These are phyloP conservation scores for Sphaerosporella brunnea DNA, from an alignment of 495 filamentous ascomycete species.

Conservation along the genomic window DNA sequence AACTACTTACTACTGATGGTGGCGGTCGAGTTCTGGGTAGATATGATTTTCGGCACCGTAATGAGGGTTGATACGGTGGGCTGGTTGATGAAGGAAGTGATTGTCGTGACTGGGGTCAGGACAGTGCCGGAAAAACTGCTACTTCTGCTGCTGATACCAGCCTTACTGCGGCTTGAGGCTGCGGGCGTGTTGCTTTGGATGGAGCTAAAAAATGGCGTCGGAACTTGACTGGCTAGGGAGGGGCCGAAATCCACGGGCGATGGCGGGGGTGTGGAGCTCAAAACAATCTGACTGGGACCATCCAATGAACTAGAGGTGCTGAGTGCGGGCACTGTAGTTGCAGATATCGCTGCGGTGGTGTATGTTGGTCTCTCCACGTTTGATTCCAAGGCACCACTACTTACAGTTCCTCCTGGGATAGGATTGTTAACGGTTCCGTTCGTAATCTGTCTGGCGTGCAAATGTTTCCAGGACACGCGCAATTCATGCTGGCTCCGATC, in stretches of 20 bases:
- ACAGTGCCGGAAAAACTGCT: constrained; percentile 3
- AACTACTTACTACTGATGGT: not conserved
- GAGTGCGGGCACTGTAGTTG: constrained; percentile 8
- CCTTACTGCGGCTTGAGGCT: not conserved
- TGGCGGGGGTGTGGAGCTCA: constrained; percentile 21
- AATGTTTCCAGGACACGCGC: constrained; percentile 12
- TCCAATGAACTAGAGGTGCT: constrained; percentile 10
- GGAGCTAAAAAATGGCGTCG: constrained; percentile 6
- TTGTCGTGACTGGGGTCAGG: constrained; percentile 7
- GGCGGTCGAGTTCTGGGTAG: constrained; percentile 10
- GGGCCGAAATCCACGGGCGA: constrained; percentile 20
- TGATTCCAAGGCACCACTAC: not conserved
- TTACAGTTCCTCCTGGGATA: not conserved
- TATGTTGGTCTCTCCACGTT: not conserved
- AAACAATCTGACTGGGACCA: constrained; percentile 11
- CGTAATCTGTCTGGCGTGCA: constrained; percentile 16
- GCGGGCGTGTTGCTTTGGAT: not conserved
- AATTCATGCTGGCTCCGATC: constrained; percentile 8
- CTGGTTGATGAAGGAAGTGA: constrained; percentile 15
- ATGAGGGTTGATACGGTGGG: constrained; percentile 9
- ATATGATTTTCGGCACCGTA: no score
- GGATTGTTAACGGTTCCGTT: not conserved
- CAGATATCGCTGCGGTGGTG: not conserved
- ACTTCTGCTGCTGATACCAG: not conserved
- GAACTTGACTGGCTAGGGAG: constrained; percentile 12